Base-by-base conservation (phyloP, 768 basidiomycete genomes). In the Rhizopogon rudus region DNA sequence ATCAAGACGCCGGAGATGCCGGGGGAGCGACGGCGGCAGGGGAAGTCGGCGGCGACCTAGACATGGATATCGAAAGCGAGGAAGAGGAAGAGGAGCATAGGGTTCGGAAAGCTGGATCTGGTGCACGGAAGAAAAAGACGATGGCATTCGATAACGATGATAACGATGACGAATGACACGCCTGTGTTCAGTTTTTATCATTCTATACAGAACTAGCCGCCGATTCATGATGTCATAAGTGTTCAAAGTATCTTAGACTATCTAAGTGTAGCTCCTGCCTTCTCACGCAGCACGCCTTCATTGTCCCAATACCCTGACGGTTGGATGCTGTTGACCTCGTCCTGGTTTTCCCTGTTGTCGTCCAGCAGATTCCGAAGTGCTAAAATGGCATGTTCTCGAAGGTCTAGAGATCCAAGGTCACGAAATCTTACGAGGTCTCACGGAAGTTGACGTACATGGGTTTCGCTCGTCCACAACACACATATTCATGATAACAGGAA, bases 341-440 rank as follows among this genome's bases (percentile, higher is more conserved):
- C 78, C 70, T 98, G 93, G 61, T 92, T 97, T 57, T 87, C 87
- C 29, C 70, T 58, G 67, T 97, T 97, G 39, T 78, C 76, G 60
- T 86, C 77, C 54, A 98, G 77, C 10, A 96, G 69, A 68, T 90
- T 91, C 43, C 83, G 82, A 17, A 97, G 75, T 17, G 92, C 80
- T 60, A 97, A 86, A 41, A 98, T 81, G 2, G 94, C 93, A 65
- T 97, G 91, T 72, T 98, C 95, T 17, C 93, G 86, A 45, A 98
- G 74, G 71, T 92, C 95, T 63, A 20, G 43, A 31, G 1, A 25
- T 49, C 14, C 5, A 25, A 16, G 14, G 5, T 37, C 48, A 31
- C 41, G 45, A 52, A 20, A 31, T 20, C n/a, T 33, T 35, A 20
- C 48, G 35, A 33, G 40, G 33, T 20, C 13, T 50, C 22, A 35